Evolutionary conservation across 768 basidiomycete genomes (phyloP).

Genomic region (Lactifluus echinatus): DNA sequence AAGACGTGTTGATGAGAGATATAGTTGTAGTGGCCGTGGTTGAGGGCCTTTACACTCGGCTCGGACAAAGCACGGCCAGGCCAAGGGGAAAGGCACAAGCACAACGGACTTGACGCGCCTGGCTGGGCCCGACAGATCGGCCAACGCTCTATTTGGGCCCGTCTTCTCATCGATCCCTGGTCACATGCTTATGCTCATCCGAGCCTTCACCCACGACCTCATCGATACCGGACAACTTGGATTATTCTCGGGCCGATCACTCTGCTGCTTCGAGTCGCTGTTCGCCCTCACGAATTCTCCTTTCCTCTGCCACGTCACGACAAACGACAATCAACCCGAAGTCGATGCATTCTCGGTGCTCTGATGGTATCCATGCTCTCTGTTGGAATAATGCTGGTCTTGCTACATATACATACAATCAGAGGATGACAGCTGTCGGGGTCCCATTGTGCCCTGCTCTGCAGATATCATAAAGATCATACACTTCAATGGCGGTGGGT

Average conservation of each 20-base stretch:
- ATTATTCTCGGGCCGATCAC: not conserved
- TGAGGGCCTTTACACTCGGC: not conserved
- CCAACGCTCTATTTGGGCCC: not conserved
- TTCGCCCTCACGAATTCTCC: not conserved
- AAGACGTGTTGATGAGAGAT: not conserved
- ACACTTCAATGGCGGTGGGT: not conserved
- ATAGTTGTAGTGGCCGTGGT: constrained; percentile 1
- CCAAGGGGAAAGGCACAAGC: not conserved
- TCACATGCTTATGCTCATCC: constrained; percentile 2
- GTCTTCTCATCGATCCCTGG: constrained; percentile 7
- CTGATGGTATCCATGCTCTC: not conserved
- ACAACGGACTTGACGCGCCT: constrained; percentile 12
- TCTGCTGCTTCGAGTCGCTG: not conserved
- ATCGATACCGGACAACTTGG: not conserved
- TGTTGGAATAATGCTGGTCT: not conserved
- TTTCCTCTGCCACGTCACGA: not conserved
- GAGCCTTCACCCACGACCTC: not conserved
- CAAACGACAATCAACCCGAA: not conserved
- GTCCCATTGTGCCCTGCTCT: not conserved
- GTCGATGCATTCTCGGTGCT: no score
- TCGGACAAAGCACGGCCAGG: not conserved
- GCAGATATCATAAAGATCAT: not conserved
- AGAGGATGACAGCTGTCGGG: not conserved
- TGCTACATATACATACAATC: not conserved
- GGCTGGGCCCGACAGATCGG: constrained; percentile 3